phyloP scores from a whole-genome alignment of 371 early-diverging fungal species.

The Mucor lusitanicus region DNA sequence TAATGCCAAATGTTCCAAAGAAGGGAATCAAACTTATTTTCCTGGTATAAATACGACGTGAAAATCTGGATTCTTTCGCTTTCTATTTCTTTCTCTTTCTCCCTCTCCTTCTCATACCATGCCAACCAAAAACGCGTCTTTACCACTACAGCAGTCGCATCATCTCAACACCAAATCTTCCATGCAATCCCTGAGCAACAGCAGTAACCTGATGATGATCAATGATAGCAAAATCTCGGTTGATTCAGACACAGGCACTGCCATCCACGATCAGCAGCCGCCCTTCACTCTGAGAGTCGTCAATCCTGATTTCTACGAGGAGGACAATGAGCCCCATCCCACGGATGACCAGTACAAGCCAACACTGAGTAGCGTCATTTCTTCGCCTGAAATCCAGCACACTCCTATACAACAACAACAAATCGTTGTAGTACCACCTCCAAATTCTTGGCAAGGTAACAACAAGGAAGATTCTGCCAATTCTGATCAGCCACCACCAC shows the following conservation, averaged over 20 bases:
- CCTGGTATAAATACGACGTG: not conserved
- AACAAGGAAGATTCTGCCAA: not conserved
- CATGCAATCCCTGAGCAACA: not conserved
- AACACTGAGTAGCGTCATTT: slow-evolving; percentile 2
- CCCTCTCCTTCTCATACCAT: not conserved
- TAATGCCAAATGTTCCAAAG: slow-evolving; percentile 1
- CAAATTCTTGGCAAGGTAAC: slow-evolving; percentile 18
- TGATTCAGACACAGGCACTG: slow-evolving; percentile 17
- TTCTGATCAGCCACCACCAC: not conserved
- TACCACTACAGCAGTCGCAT: not conserved
- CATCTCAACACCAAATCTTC: slow-evolving; percentile 2
- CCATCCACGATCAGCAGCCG: not conserved
- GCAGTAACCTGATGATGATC: not conserved
- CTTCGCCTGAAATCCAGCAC: slow-evolving; percentile 15
- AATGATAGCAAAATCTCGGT: slow-evolving; percentile 17
- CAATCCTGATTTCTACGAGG: slow-evolving; percentile 21
- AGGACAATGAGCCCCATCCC: slow-evolving; percentile 15
- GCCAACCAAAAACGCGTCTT: slow-evolving; percentile 7
- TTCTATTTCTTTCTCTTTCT: not conserved
- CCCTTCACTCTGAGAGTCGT: slow-evolving; percentile 20
- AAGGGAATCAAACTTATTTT: slow-evolving; percentile 13
- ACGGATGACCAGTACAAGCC: slow-evolving; percentile 13
- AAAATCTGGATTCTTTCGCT: not conserved
- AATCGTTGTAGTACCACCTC: slow-evolving; percentile 7
- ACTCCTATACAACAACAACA: slow-evolving; percentile 1